These are phyloP conservation scores for Thielaviopsis euricoi DNA, from an alignment of 2,329 filamentous ascomycete species.

Conservation along the genomic window DNA sequence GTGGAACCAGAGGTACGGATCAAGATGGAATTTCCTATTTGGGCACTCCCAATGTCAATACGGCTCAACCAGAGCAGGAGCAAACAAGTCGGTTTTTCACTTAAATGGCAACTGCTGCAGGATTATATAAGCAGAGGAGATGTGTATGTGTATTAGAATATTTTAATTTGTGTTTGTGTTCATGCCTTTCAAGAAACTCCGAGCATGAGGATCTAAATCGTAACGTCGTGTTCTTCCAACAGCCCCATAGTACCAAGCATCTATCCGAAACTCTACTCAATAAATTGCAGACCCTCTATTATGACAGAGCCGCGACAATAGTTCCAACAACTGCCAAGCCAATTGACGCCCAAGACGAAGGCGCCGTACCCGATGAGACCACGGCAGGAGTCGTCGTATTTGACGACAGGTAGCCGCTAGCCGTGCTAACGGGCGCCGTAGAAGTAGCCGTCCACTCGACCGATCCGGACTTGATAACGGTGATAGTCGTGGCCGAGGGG, in stretches of 20 bases:
- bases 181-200: not conserved
- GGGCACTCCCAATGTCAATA: not conserved
- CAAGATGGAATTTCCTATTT: not conserved
- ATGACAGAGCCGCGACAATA: not conserved
- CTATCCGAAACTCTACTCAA: not conserved
- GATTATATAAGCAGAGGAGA: too few species aligned
- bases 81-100: too few species aligned
- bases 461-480: slow-evolving; percentile 8
- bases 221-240: not conserved
- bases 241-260: not conserved
- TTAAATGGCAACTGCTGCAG: too few species aligned
- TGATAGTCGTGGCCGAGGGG: slow-evolving; percentile 5
- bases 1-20: not conserved
- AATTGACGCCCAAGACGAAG: slow-evolving; percentile 11
- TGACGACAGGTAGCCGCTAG: slow-evolving; percentile 1
- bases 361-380: slow-evolving; percentile 1
- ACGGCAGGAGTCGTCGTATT: slow-evolving; percentile 3
- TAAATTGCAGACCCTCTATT: not conserved
- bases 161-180: not conserved
- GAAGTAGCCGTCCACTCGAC: slow-evolving; percentile 9
- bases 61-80: not conserved
- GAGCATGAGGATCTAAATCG: not conserved
- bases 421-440: not conserved
- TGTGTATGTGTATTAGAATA: not conserved
- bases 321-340: slow-evolving; percentile 8